Base-by-base conservation (phyloP, 2,329 filamentous ascomycete genomes). In the Moelleriella libera region DNA sequence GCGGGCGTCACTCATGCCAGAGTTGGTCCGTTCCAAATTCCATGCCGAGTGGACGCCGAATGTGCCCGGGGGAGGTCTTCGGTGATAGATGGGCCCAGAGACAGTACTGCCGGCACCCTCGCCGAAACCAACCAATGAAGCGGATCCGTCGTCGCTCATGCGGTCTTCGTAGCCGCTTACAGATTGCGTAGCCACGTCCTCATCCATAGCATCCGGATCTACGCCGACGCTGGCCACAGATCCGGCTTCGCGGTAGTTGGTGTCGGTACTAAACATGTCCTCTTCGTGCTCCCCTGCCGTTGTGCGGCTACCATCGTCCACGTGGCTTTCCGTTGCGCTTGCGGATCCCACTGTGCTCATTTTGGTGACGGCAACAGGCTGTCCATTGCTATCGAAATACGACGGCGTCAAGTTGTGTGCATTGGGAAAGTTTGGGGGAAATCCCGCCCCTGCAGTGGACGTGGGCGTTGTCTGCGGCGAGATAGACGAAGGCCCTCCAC, bases 291-390 rank as follows among this genome's bases (percentile, higher is more conserved):
- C 75, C 55, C 82, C 81, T 34, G 65, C 61, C 40, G 62, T 78
- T 47, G 75, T 73, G 41, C 66, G 61, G 30, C 65, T 64, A 48
- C 72, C 76, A 56, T 80, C 78, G 45, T 74, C 78, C 5, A 71
- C 66, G 52, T 80, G 70, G 54, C 83, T 88, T 49, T 83, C 85
- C 0, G 89, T 96, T 2, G 89, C 90, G 54, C 85, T 90, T 30
- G 90, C 90, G 44, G 83, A 87, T 49, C 90, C 90, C 29, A 96
- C 89, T 0, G 90, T 97, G 68, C 85, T 92, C 66, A 82, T 92
- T 79, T 75, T 87, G 67, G 69, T 90, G 51, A 69, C 75, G 53
- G 71, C 82, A 57, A 69, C 79, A 55, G 71, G 85, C 59, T 82
- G 82, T 30, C 84, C 78, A 56, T 78, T 82, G 45, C 76, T 75